Evolutionary conservation across 495 filamentous ascomycete genomes (phyloP).

Genomic region (Amphirosellinia nigrospora): DNA sequence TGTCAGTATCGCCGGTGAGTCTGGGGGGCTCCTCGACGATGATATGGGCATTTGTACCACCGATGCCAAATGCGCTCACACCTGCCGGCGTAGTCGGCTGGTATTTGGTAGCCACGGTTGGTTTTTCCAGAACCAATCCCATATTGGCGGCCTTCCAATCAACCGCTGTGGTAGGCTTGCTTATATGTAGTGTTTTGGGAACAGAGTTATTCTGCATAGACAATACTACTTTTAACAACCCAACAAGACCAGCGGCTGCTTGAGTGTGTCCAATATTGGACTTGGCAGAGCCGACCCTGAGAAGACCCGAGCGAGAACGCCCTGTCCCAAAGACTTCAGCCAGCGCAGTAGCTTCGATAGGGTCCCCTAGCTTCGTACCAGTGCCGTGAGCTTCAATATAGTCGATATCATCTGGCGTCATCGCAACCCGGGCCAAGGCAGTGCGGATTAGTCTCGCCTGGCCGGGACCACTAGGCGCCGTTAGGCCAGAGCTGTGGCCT

Average conservation of each 20-base stretch:
- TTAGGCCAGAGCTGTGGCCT: conserved; percentile 30
- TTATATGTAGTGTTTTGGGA: conserved; percentile 29
- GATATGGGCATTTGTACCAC: conserved; percentile 43
- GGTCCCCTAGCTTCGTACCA: conserved; percentile 54
- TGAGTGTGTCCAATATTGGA: conserved; percentile 57
- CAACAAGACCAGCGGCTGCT: conserved; percentile 49
- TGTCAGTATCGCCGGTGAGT: neutral
- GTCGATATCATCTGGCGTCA: conserved; percentile 29
- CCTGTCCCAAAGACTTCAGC: conserved; percentile 32
- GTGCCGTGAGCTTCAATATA: conserved; percentile 53
- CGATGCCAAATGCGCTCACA: conserved; percentile 44
- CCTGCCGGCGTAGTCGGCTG: conserved; percentile 27
- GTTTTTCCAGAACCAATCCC: conserved; percentile 16
- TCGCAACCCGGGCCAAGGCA: conserved; percentile 20
- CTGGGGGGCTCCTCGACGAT: conserved; percentile 33
- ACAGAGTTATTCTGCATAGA: conserved; percentile 24
- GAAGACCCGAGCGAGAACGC: conserved; percentile 14
- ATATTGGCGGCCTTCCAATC: conserved; percentile 30
- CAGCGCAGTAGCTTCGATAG: conserved; percentile 39
- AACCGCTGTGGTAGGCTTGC: conserved; percentile 29
- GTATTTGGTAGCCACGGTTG: conserved; percentile 27
- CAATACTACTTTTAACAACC: conserved; percentile 29
- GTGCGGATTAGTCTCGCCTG: conserved; percentile 29
- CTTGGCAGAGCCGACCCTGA: conserved; percentile 53
- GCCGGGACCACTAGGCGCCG: conserved; percentile 26